phyloP scores from a whole-genome alignment of 305 asterid species.

The Fraxinus ornus region DNA sequence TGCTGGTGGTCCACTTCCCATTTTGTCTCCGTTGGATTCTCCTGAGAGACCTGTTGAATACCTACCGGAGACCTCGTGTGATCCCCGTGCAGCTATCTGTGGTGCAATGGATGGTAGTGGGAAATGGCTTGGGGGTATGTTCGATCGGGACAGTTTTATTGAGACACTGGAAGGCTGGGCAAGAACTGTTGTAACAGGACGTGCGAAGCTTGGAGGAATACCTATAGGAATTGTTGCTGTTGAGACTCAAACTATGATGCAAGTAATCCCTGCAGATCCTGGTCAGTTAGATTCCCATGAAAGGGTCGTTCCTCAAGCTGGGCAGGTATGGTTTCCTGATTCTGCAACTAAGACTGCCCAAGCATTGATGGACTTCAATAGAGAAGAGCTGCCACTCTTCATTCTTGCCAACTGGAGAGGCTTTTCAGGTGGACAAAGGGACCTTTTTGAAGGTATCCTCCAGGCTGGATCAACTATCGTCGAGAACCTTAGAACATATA shows the following conservation, averaged over 20 bases:
- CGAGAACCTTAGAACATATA: constrained; percentile 84
- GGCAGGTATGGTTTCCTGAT: constrained; percentile 99
- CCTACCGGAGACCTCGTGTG: constrained; percentile 80
- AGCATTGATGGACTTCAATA: constrained; percentile 88
- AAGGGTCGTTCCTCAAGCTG: constrained; percentile 94
- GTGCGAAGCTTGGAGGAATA: constrained; percentile 96
- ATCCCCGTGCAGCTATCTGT: constrained; percentile 95
- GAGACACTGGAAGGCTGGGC: constrained; percentile 99
- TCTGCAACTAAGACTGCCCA: constrained; percentile 94
- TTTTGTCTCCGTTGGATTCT: constrained; percentile 64
- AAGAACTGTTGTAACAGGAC: constrained; percentile 90
- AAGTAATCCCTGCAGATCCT: constrained; percentile 95
- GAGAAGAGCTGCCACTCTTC: constrained; percentile 87
- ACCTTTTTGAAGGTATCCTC: constrained; percentile 78
- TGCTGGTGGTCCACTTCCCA: constrained; percentile 87
- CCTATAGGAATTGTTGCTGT: constrained; percentile 96
- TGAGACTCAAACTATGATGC: constrained; percentile 98
- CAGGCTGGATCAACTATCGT: constrained; percentile 98
- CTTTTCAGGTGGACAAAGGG: constrained; percentile 54
- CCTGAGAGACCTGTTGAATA: constrained; percentile 71
- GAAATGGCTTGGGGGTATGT: constrained; percentile 90
- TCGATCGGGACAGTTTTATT: constrained; percentile 79
- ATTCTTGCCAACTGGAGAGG: constrained; percentile 99
- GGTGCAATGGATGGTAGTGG: constrained; percentile 64
- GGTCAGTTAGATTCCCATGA: constrained; percentile 98